Evolutionary conservation across 176 grass and related monocot species (phyloP), one percentile per base, ranked within the genome.

Genomic region (Sorghum bicolor): DNA sequence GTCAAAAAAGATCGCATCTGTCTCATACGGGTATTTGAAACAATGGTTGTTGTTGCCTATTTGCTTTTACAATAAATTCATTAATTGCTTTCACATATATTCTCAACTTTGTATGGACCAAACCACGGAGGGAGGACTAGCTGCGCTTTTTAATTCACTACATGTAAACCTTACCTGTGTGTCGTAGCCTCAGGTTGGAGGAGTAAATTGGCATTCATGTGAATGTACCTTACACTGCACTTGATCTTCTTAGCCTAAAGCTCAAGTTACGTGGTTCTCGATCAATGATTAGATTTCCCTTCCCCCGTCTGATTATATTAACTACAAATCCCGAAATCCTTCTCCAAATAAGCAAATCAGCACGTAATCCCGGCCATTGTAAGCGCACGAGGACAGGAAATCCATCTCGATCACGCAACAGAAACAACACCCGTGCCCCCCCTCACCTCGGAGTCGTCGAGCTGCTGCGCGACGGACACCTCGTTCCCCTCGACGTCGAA

Each of bases 401-500:
- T 47, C 37, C 14, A 37, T 36, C 47, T 30, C 62, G 55, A 75
- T 45, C 58, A 37, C 22, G 33, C 10, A 37, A 80, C 60, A 67
- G 58, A 55, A 67, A 74, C n/a, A 80, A 1, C 77, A 32, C 72
- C 44, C 44, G 29, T 41, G 19, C n/a, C 40, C 68, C 68, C 3
- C 24, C 58, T 80, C 61, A 89, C 87, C 91, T 92, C 91, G 75
- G 14, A 57, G 36, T 87, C 84, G 53, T 84, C 84, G 53, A 74
- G 5, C 84, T 43, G 67, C 76, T 84, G 91, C 53, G 77, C 81
- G 67, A 76, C 81, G 81, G 89, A 91, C 68, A 97, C 91, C 79
- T 97, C 91, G 78, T 92, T 90, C 30, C 91, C 91, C 84, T 97
- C 91, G 47, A 97, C 84, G 82, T 97, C 91, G 82, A 97, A 94